These are phyloP conservation scores for Davidsoniella virescens DNA, from an alignment of 2,329 filamentous ascomycete species.

Conservation along the genomic window DNA sequence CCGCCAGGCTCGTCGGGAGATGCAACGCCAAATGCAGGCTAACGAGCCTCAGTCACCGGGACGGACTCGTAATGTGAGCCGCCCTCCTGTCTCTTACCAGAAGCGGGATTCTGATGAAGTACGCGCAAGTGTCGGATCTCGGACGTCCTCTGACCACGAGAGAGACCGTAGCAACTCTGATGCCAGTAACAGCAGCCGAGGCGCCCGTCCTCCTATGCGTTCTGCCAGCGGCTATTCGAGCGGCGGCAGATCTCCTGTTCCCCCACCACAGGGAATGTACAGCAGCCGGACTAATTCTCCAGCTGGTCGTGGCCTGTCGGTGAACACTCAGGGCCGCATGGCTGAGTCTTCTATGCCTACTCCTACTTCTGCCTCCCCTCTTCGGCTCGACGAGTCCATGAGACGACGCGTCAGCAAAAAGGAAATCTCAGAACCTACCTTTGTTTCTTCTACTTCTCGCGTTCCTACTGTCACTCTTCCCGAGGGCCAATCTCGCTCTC, in stretches of 20 bases:
- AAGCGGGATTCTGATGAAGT: constrained; percentile 16
- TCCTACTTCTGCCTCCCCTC: constrained; percentile 11
- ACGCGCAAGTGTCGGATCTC: constrained; percentile 15
- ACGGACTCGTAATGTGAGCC: constrained; percentile 29
- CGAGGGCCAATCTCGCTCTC: constrained; percentile 19
- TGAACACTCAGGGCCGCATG: constrained; percentile 15
- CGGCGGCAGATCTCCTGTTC: not conserved
- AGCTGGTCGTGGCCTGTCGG: not conserved
- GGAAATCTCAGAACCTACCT: constrained; percentile 35
- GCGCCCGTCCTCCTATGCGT: constrained; percentile 13
- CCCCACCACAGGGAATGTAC: constrained; percentile 10
- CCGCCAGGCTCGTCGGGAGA: constrained; percentile 38
- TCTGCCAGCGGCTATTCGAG: constrained; percentile 5
- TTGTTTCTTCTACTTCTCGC: constrained; percentile 30
- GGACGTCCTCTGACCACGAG: constrained; percentile 23
- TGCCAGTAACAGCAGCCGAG: constrained; percentile 29
- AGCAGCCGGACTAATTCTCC: constrained; percentile 10
- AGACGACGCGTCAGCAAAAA: constrained; percentile 28
- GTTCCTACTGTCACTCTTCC: constrained; percentile 28
- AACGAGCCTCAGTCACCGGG: constrained; percentile 35
- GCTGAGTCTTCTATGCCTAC: constrained; percentile 9
- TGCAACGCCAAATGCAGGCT: constrained; percentile 28
- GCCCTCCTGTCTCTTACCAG: constrained; percentile 29
- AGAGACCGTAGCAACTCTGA: constrained; percentile 40
- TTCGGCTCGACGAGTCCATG: constrained; percentile 23